phyloP scores from a whole-genome alignment of 176 grass and related monocot species.

The Zea mays region Zm-B73-REFERENCE-NAM-5.0 NC_050103.1:11174501-11175000 shows the following conservation, averaged over 20 bases:
- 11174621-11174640: neutral
- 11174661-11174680: conserved; percentile 2
- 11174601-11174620: neutral
- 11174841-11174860: too few species aligned
- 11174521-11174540: conserved; percentile 57
- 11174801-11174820: neutral
- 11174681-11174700: neutral
- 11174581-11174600: conserved; percentile 10
- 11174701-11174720: conserved; percentile 19
- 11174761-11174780: neutral
- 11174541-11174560: conserved; percentile 37
- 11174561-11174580: neutral
- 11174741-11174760: neutral
- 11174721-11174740: conserved; percentile 44
- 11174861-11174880: neutral
- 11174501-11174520: conserved; percentile 77
- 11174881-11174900: neutral
- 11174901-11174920: neutral
- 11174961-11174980: too few species aligned
- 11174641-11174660: neutral
- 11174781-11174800: neutral
- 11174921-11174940: too few species aligned
- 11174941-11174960: too few species aligned
- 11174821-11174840: neutral
- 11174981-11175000: too few species aligned